Percentiles rank a stretch among this genome's conserved stretches.
These are phyloP conservation scores for Rhododendron kiyosumense DNA, from an alignment of 148 eudicot species.

Conservation along the genomic window DNA sequence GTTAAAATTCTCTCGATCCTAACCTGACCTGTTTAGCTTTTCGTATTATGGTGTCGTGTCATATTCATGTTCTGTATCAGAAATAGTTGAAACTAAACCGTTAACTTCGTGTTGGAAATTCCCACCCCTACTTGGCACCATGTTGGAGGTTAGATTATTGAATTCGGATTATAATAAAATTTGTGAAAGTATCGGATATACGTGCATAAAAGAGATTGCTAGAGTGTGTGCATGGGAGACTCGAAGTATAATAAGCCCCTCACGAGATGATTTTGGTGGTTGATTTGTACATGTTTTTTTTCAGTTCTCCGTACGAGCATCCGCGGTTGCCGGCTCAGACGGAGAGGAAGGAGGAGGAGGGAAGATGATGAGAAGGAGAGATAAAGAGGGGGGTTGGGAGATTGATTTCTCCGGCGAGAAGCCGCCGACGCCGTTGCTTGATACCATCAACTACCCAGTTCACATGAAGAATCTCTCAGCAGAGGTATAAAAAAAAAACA, in stretches of 20 bases:
- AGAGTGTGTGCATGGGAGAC: background rate
- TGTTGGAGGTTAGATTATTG: too few species aligned
- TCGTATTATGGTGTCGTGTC: too few species aligned
- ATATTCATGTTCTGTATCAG: too few species aligned
- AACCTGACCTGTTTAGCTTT: too few species aligned
- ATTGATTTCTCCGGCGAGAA: conserved; percentile 55
- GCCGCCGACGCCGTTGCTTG: conserved; percentile 63
- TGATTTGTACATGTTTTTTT: too few species aligned
- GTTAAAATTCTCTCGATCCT: too few species aligned
- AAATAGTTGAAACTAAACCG: too few species aligned
- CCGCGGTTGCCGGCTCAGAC: conserved; percentile 17
- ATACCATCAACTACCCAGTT: conserved; percentile 54
- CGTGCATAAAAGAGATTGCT: background rate
- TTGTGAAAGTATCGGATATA: background rate
- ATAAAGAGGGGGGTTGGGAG: conserved; percentile 36
- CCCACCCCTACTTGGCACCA: too few species aligned
- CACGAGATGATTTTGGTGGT: background rate
- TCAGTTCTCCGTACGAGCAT: conserved; percentile 40
- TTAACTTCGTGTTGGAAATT: too few species aligned
- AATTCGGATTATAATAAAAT: background rate
- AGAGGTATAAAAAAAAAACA: conserved; percentile 22
- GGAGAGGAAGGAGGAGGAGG: conserved; percentile 20
- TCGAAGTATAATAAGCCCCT: background rate
- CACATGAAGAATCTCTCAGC: conserved; percentile 60
- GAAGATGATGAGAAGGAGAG: conserved; percentile 24